Evolutionary conservation across 495 filamentous ascomycete genomes (phyloP).

Genomic region (Delitschia confertaspora): DNA sequence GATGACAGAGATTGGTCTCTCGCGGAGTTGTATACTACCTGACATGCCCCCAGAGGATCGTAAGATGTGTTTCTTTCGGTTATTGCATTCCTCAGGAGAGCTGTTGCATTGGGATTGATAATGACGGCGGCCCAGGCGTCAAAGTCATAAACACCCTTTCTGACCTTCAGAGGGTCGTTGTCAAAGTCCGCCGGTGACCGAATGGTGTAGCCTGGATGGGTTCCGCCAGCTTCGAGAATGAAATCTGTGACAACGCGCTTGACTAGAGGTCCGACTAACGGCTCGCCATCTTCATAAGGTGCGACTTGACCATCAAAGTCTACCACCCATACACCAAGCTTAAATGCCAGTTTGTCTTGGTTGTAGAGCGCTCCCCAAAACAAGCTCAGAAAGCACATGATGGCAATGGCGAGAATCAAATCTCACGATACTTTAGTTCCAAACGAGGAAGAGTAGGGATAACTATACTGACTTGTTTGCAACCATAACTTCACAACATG

Average conservation of each 20-base stretch:
- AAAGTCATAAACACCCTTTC: constrained; percentile 53
- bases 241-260: constrained; percentile 31
- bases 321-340: constrained; percentile 51
- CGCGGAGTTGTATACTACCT: constrained; percentile 23
- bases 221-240: constrained; percentile 9
- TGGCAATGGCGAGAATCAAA: constrained; percentile 45
- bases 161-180: constrained; percentile 50
- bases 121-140: constrained; percentile 57
- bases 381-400: constrained; percentile 47
- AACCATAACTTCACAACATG: constrained; percentile 39
- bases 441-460: neutral
- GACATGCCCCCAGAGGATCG: constrained; percentile 20
- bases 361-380: constrained; percentile 54
- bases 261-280: constrained; percentile 51
- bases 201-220: constrained; percentile 43
- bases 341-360: constrained; percentile 41
- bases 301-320: constrained; percentile 54
- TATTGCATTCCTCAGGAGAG: constrained; percentile 49
- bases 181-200: constrained; percentile 43
- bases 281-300: constrained; percentile 41
- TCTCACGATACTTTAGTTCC: constrained; percentile 32
- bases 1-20: constrained; percentile 9
- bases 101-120: constrained; percentile 57
- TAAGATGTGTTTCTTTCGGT: constrained; percentile 51
- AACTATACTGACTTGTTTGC: constrained; percentile 34